A percentile compares a stretch with the other conserved stretches of the same genome.
phyloP scores from a whole-genome alignment of 495 filamentous ascomycete species.

The Lophiotrema nucula region DNA sequence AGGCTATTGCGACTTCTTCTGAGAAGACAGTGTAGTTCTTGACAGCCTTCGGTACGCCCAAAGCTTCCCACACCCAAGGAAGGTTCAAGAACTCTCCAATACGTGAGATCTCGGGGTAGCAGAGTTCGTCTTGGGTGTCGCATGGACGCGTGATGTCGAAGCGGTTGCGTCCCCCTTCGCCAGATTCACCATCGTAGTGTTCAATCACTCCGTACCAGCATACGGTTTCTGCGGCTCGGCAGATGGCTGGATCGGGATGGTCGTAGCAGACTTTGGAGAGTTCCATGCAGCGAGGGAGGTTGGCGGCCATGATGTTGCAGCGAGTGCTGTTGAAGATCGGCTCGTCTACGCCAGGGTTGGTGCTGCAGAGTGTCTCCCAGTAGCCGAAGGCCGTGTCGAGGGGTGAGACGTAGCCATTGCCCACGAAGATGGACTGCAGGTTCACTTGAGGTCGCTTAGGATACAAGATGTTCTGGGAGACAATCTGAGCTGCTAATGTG shows the following conservation, averaged over 20 bases:
- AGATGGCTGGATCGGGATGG: constrained; percentile 40
- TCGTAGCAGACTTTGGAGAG: constrained; percentile 38
- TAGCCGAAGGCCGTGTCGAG: constrained; percentile 43
- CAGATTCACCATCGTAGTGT: constrained; percentile 43
- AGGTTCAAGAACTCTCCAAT: constrained; percentile 45
- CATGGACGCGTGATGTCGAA: constrained; percentile 47
- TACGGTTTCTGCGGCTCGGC: constrained; percentile 36
- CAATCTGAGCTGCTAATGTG: constrained; percentile 40
- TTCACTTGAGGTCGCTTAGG: constrained; percentile 32
- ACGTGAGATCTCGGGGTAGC: constrained; percentile 39
- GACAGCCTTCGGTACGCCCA: constrained; percentile 36
- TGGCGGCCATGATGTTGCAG: constrained; percentile 47
- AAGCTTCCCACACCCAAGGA: constrained; percentile 38
- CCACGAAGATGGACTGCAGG: constrained; percentile 44
- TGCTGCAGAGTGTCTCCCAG: constrained; percentile 49
- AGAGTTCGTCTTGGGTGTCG: constrained; percentile 37
- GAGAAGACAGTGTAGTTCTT: constrained; percentile 37
- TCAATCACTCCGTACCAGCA: constrained; percentile 41
- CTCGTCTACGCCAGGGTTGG: constrained; percentile 41
- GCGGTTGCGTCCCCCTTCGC: constrained; percentile 42
- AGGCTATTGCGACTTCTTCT: constrained; percentile 32
- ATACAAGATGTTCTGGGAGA: constrained; percentile 42
- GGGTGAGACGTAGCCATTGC: constrained; percentile 44
- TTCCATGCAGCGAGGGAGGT: constrained; percentile 47
- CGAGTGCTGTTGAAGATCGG: constrained; percentile 48